phyloP scores from a whole-genome alignment of 2,329 filamentous ascomycete species.

The Chrysosporium keratinophilum region DNA sequence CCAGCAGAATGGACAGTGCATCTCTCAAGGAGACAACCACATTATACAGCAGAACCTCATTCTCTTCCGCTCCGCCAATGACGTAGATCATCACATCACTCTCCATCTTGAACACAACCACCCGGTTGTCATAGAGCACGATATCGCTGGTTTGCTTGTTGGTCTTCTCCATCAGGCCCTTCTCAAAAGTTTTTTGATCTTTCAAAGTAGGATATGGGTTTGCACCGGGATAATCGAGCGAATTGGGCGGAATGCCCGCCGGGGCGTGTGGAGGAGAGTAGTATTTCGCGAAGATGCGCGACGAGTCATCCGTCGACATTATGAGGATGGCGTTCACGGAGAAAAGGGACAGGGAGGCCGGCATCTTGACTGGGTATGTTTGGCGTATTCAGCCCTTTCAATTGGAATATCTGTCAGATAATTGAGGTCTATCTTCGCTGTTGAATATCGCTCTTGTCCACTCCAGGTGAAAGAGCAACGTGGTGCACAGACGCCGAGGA shows the following conservation, averaged over 20 bases:
- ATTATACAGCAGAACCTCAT: slow-evolving; percentile 93
- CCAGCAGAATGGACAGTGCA: slow-evolving; percentile 79
- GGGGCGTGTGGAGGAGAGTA: slow-evolving; percentile 62
- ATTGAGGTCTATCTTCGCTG: background rate
- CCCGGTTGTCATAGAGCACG: slow-evolving; percentile 91
- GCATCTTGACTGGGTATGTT: slow-evolving; percentile 43
- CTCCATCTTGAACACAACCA: slow-evolving; percentile 97
- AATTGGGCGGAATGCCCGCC: slow-evolving; percentile 47
- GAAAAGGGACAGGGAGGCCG: slow-evolving; percentile 64
- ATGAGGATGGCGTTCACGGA: slow-evolving; percentile 68
- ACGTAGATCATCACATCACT: slow-evolving; percentile 95
- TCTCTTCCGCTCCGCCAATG: slow-evolving; percentile 83
- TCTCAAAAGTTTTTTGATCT: slow-evolving; percentile 93
- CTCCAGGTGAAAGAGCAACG: background rate
- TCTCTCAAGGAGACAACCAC: slow-evolving; percentile 85
- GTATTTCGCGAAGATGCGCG: slow-evolving; percentile 90
- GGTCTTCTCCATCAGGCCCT: slow-evolving; percentile 89
- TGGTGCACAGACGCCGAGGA: background rate
- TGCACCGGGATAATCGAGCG: slow-evolving; percentile 50
- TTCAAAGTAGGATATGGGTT: slow-evolving; percentile 83
- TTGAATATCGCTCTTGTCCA: background rate
- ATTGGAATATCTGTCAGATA: background rate
- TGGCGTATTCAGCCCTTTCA: background rate
- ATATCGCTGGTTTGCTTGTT: slow-evolving; percentile 92
- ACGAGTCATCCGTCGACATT: slow-evolving; percentile 75